Percentiles rank a stretch among this genome's conserved stretches.
These are phyloP conservation scores for Polygonum aviculare DNA, from an alignment of 148 eudicot species.

Conservation along the genomic window DNA sequence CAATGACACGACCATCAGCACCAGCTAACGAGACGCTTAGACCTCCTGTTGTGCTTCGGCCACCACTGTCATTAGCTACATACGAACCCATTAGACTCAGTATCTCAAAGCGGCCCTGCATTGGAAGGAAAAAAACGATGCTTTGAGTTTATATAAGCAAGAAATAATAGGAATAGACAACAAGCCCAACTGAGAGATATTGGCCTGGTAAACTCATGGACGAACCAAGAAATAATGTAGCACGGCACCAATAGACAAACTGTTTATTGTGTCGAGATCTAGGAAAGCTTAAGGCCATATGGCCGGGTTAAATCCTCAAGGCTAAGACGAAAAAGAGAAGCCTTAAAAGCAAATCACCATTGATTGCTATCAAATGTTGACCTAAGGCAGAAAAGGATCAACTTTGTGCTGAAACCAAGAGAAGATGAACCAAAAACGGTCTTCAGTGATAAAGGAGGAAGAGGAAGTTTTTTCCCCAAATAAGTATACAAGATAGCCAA, in stretches of 20 bases:
- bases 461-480: not conserved
- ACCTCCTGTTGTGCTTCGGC: not conserved
- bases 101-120: slow-evolving; percentile 12
- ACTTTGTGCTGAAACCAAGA: not conserved
- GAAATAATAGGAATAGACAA: not conserved
- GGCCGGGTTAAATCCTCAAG: not conserved
- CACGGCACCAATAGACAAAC: not conserved
- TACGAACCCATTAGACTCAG: slow-evolving; percentile 3
- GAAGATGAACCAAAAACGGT: not conserved
- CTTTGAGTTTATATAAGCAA: not conserved
- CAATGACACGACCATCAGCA: slow-evolving; percentile 3
- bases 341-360: not conserved
- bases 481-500: not conserved
- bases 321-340: not conserved
- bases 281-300: not conserved
- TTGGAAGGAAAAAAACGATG: not conserved
- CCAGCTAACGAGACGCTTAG: slow-evolving; percentile 9
- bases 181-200: not conserved
- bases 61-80: slow-evolving; percentile 5
- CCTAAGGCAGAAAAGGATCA: not conserved
- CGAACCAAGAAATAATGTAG: not conserved
- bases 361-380: not conserved
- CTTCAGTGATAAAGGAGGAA: not conserved
- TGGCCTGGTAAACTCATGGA: no score
- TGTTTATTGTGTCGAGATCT: not conserved